A percentile compares a stretch with the other conserved stretches of the same genome.
phyloP scores from a whole-genome alignment of 768 basidiomycete genomes.

The Russula abietina region DNA sequence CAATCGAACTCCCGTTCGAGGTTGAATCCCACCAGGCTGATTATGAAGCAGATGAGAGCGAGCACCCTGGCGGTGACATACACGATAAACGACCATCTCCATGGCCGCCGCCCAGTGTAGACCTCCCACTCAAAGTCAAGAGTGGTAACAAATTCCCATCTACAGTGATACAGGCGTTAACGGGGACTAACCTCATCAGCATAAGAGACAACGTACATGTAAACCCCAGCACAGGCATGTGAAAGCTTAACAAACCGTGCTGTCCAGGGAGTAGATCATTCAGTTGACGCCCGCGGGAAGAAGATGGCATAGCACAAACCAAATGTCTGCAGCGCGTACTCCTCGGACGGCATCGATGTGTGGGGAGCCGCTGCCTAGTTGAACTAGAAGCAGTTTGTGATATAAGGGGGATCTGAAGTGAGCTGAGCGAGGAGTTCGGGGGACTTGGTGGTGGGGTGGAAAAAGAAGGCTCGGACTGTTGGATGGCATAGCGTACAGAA shows the following conservation, averaged over 20 bases:
- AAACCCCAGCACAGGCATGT: constrained; percentile 18
- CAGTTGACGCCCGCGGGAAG: neutral
- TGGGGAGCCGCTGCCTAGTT: neutral
- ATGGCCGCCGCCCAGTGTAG: constrained; percentile 20
- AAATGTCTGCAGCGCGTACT: neutral
- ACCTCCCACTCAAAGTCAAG: constrained; percentile 21
- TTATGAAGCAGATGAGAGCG: constrained; percentile 9
- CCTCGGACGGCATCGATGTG: neutral
- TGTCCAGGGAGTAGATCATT: neutral
- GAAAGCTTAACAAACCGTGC: constrained; percentile 5
- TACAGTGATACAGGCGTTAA: neutral
- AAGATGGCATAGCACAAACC: neutral
- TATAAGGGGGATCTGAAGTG: neutral
- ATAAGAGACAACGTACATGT: constrained; percentile 2
- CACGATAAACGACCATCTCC: constrained; percentile 23
- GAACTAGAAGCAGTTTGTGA: no score
- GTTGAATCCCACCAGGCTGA: constrained; percentile 21
- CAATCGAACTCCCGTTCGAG: constrained; percentile 11
- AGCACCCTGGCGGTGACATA: constrained; percentile 11
- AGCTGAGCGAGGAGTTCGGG: neutral
- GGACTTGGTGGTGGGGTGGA: neutral
- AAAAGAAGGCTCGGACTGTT: neutral
- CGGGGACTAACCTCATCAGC: neutral
- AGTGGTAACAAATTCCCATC: constrained; percentile 21
- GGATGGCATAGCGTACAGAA: neutral